phyloP scores from a whole-genome alignment of 2,329 filamentous ascomycete genomes.

The Beauveria caledonica region DNA sequence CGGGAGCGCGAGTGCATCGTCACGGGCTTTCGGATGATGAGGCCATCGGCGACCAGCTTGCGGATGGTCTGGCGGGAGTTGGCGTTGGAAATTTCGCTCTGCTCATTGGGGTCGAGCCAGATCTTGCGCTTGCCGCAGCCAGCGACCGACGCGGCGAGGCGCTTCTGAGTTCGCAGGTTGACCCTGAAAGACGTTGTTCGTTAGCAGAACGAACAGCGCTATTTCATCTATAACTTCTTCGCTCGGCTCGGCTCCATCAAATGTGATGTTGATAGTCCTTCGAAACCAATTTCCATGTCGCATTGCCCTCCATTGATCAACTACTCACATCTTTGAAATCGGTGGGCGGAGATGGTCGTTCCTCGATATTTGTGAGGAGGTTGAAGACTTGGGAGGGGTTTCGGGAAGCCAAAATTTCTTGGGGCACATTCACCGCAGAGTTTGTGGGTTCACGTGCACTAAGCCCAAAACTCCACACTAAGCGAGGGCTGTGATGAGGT shows the following conservation, averaged over 20 bases:
- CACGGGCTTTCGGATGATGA: constrained; percentile 99
- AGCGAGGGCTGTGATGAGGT: constrained; percentile 33
- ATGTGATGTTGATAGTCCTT: not conserved
- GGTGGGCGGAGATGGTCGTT: constrained; percentile 33
- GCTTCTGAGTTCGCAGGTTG: constrained; percentile 99
- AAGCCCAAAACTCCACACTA: constrained; percentile 24
- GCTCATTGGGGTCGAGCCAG: constrained; percentile 99
- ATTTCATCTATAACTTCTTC: not conserved
- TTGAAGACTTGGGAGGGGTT: constrained; percentile 32
- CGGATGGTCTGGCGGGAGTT: constrained; percentile 99
- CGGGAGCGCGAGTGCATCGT: constrained; percentile 99
- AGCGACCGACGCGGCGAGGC: constrained; percentile 96
- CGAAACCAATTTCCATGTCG: not conserved
- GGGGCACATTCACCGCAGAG: constrained; percentile 27
- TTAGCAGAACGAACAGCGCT: constrained; percentile 16
- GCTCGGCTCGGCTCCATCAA: constrained; percentile 10
- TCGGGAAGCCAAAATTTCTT: constrained; percentile 32
- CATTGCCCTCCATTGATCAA: constrained; percentile 5
- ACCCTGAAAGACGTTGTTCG: constrained; percentile 57
- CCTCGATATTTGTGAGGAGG: constrained; percentile 29
- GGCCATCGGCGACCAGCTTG: constrained; percentile 99
- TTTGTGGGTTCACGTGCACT: constrained; percentile 37
- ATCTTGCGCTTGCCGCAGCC: constrained; percentile 99
- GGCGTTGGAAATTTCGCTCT: constrained; percentile 99
- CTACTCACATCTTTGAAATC: constrained; percentile 39